Evolutionary conservation across 129 eudicot species (phyloP).

Genomic region (Oenanthe sinensis): DNA sequence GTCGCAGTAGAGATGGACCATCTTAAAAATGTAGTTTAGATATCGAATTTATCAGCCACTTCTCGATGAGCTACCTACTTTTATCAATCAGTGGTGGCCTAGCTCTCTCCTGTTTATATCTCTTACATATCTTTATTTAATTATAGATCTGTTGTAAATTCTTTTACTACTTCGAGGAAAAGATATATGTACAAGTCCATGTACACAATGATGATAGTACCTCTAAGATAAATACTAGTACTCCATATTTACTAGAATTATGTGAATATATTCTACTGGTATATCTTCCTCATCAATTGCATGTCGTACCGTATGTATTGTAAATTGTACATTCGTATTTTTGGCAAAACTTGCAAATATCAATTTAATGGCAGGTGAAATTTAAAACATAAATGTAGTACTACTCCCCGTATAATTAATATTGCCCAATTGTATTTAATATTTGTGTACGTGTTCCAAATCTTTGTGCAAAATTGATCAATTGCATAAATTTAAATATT

Average conservation of each 20-base stretch:
- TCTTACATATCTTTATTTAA: not conserved
- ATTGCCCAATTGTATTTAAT: too few species aligned
- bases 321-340: not conserved
- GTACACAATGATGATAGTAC: not conserved
- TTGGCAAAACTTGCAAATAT: not conserved
- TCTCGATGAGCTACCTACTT: slow-evolving; percentile 3
- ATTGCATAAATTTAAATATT: too few species aligned
- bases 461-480: too few species aligned
- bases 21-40: not conserved
- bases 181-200: not conserved
- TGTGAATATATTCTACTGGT: not conserved
- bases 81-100: slow-evolving; percentile 1
- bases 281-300: not conserved
- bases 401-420: too few species aligned
- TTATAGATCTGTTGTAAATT: not conserved
- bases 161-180: not conserved
- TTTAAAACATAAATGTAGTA: too few species aligned
- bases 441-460: too few species aligned
- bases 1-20: slow-evolving; percentile 3
- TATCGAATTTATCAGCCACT: not conserved
- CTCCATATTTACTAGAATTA: not conserved
- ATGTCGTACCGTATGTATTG: too few species aligned
- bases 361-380: not conserved
- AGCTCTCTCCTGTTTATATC: not conserved
- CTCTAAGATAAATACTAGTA: not conserved